phyloP scores from a whole-genome alignment of 495 filamentous ascomycete species.

The Penicillium cosmopolitanum region DNA sequence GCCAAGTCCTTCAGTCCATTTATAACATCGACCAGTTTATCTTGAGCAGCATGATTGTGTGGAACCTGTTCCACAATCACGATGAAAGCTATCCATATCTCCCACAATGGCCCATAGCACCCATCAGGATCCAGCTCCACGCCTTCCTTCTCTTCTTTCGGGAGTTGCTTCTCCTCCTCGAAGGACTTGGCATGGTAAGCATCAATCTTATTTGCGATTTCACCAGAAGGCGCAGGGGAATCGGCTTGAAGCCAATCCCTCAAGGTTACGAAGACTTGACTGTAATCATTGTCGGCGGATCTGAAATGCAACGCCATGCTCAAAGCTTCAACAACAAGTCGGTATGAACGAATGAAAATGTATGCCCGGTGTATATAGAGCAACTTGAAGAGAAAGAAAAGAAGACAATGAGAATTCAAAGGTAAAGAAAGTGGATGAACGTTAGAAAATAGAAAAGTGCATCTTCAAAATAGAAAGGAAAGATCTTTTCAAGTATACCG shows the following conservation, averaged over 20 bases:
- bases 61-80: slow-evolving; percentile 4
- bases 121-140: slow-evolving; percentile 1
- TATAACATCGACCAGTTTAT: not conserved
- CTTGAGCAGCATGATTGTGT: not conserved
- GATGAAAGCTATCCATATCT: slow-evolving; percentile 4
- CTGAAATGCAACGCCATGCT: not conserved
- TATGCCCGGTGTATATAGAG: not conserved
- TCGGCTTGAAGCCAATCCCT: slow-evolving; percentile 1
- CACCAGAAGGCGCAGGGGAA: not conserved
- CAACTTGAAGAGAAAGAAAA: not conserved
- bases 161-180: not conserved
- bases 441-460: not conserved
- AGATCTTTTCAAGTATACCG: not conserved
- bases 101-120: slow-evolving; percentile 5
- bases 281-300: not conserved
- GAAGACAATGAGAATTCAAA: not conserved
- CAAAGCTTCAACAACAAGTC: not conserved
- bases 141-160: not conserved
- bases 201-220: not conserved
- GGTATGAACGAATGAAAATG: no score
- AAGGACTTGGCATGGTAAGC: not conserved
- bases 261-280: not conserved
- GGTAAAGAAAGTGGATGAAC: not conserved
- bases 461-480: not conserved
- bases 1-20: not conserved